These are phyloP conservation scores for Rhinocladiella similis DNA, from an alignment of 2,329 filamentous ascomycete genomes.

Conservation along the genomic window DNA sequence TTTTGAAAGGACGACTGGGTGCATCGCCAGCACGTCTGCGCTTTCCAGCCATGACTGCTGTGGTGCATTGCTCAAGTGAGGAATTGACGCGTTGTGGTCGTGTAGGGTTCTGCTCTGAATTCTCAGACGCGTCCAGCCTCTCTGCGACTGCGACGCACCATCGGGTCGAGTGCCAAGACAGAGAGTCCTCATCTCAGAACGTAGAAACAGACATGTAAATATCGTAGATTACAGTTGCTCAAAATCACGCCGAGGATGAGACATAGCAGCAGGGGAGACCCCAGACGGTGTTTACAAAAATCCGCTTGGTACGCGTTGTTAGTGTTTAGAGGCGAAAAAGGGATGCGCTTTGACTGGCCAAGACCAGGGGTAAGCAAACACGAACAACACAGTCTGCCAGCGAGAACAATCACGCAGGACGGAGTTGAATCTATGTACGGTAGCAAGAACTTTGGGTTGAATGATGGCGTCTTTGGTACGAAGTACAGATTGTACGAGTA, in stretches of 20 bases:
- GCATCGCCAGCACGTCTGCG: conserved; percentile 18
- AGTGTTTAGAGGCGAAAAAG: not conserved
- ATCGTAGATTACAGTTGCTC: not conserved
- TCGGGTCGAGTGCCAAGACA: too few relatives aligned
- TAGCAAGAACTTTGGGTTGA: too few relatives aligned
- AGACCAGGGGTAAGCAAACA: not conserved
- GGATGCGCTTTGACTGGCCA: not conserved
- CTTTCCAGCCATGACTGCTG: conserved; percentile 26
- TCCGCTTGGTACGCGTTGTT: not conserved
- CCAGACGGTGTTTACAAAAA: not conserved
- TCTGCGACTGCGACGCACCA: too few relatives aligned
- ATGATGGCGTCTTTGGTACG: too few relatives aligned
- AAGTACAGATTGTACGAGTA: too few relatives aligned
- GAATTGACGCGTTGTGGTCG: not conserved
- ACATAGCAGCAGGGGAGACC: not conserved
- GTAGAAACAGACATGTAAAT: too few relatives aligned
- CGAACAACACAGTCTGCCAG: not conserved
- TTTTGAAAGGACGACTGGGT: conserved; percentile 14
- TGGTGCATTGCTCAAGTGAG: not conserved
- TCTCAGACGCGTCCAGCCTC: not conserved
- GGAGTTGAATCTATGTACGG: too few relatives aligned
- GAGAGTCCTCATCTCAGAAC: too few relatives aligned
- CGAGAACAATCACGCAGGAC: not conserved
- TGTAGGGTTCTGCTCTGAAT: not conserved
- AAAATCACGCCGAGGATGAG: not conserved